Evolutionary conservation across 257 asterid genomes (phyloP), one percentile per base, ranked within the genome.

Genomic region (Coffea canephora): DNA sequence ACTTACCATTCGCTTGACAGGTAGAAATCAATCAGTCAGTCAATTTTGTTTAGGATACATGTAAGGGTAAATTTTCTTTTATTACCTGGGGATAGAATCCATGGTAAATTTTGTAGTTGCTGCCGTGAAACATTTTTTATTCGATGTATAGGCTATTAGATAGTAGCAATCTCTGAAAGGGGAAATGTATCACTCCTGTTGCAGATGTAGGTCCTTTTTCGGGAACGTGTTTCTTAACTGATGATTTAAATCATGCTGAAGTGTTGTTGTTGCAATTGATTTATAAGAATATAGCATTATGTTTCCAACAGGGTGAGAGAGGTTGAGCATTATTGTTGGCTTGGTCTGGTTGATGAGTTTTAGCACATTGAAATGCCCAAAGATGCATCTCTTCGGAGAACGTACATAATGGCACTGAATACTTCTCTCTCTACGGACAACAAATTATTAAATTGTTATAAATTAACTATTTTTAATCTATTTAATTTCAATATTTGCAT

Each of bases 121-220:
- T 80, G 89, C 86, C 84, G 65, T 75, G 79, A 78, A 78, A 76
- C 77, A 82, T 76, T 76, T 73, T 83, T 79, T 77, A 25, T 23
- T 18, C 21, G 21, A 31, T 89, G 91, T 91, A 89, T 82, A 90
- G 94, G 82, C 87, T 79, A 74, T 86, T 85, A 68, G 74, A 78
- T 82, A 78, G 81, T 82, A 78, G 81, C 75, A 52, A 66, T 34
- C 72, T 74, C 45, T 85, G 85, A 34, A 46, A 76, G 67, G 48
- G 67, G 43, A 36, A 78, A 50, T 87, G 87, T 77, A 84, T 78
- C 81, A 61, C 83, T 79, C 69, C 36, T 31, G 64, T 81, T 27
- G 13, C 70, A 65, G 3, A 54, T 49, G 13, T 75, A 86, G 78
- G 67, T 77, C 64, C 11, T 41, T 61, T 61, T 25, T n/a, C 43